Base-by-base conservation (phyloP, 306 rosid species). In the Mimosa pudica region DNA sequence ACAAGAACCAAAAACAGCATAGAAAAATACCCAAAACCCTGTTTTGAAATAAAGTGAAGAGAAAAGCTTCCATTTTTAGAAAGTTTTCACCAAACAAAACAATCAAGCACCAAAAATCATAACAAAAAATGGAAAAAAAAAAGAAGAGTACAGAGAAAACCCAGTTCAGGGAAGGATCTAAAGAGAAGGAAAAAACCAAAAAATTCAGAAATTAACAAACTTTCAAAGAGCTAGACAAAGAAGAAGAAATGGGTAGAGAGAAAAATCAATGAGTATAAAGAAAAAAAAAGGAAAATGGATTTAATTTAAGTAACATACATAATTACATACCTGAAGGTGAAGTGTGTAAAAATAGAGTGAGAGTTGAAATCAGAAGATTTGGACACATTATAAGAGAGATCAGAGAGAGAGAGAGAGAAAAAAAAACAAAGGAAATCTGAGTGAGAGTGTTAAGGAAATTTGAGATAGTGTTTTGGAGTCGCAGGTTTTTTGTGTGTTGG, bases 371-470 rank as follows among this genome's bases (percentile, higher is more conserved):
- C 77, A 12, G 16, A 24, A 49, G 77, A 46, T 47, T 70, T 71
- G 77, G 71, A 79, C 47, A 30, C 77, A 73, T 70, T 65, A 60
- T 70, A 13, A 38, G 76, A 35, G 41, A 24, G 44, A 68, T 69
- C 58, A 78, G 69, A 47, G 44, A n/a, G 20, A 48, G 30, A 38
- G 76, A 35, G 41, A 24, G 44, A 68, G 69, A 46, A 41, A n/a
- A 13, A 48, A 60, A 60, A 60, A 46, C 54, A 79, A 79, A 69
- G 71, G 77, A 62, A 79, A 79, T 79, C 77, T 12, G 42, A 70
- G 41, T 65, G 52, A 20, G 52, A 20, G 65, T 35, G 1, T 78
- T 51, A 77, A 76, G 84, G 80, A 82, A 85, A 85, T 79, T 83
- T 47, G 33, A 79, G 49, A 24, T 24, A 64, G 70, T n/a, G 70